Evolutionary conservation across 345 rosid species (phyloP), one percentile per base, ranked within the genome.

Genomic region (Lepidium sativum): DNA sequence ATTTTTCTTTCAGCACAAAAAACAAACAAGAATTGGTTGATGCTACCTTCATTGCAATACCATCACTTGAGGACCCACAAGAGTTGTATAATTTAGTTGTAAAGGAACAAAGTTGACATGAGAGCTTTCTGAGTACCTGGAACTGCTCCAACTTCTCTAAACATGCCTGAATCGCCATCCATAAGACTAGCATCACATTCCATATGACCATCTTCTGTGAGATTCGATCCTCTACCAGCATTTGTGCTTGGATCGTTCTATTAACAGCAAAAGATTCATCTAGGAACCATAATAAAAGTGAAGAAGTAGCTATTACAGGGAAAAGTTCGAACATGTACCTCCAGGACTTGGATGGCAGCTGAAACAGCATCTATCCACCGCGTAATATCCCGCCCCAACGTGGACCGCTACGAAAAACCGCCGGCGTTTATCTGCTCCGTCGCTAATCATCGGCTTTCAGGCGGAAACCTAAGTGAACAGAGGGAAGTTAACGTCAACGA

Each of bases 71-170:
- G 67, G 87, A 81, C 5, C 99, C 99, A 60, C 86, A 83, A 13
- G 29, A 18, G 17, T 29, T 42, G 4, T 12, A 9, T 53, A 12
- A 23, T 16, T 4, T 27, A 15, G 16, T 6, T 27, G 63, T 31
- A 6, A 32, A 34, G 16, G 10, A 38, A 27, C 17, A 40, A 41
- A 39, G 61, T 33, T 20, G 42, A 42, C 12, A 39, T 20, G 29
- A 45, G 51, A 20, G 38, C 20, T 8, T 61, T 6, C 10, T 9
- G 15, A 50, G 62, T 79, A 94, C 99, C 96, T 74, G 88, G 87
- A 71, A 84, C 96, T 6, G 96, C 99, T 66, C 96, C 99, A 53
- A 94, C 96, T 65, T 92, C 99, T 63, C 99, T 97, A 74, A 89
- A 94, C 38, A 80, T 70, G 8, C 96, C 96, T 54, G 96, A 86